Base-by-base conservation (phyloP, 2,329 filamentous ascomycete genomes). In the Talaromyces funiculosus region DNA sequence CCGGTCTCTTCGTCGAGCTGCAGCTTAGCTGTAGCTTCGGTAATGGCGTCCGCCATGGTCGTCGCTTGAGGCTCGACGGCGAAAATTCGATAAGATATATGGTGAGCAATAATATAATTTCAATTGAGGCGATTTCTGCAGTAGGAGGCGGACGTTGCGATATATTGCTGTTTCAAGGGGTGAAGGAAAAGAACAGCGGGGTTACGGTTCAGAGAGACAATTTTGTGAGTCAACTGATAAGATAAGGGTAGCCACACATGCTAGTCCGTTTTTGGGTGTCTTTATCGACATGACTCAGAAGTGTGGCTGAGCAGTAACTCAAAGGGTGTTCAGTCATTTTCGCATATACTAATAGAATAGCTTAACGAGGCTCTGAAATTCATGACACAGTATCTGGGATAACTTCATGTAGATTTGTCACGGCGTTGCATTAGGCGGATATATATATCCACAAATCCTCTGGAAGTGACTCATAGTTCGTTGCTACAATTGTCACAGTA, bases 1-100 rank as follows among this genome's bases (percentile, higher is more conserved):
- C 84, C 84, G 3, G 84, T 86, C 74, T 83, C 83, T 66, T 84
- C 81, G 72, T 87, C 84, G 37, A 86, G 80, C 71, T 83, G 77
- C 45, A 86, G 79, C 77, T 86, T 86, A 62, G 83, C 80, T 38
- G 79, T 76, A 55, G 72, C 74, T 61, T 71, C 72, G 31, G 67
- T 47, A 10, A 63, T 29, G 26, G 53, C 51, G n/a, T 63, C 62
- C 49, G 62, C 61, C 62, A 64, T 64, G 53, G 9, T 51, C 14
- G 51, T 54, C 33, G 31, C 1, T 24, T 29, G 29, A 20, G 33
- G 14, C 14, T 57, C 38, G 38, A 31, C 16, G 37, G 31, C 20
- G 43, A 12, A 10, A 4, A 37, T 33, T 51, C 18, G n/a, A 22
- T 8, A 20, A 22, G n/a, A 3, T n/a, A 7, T 51, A 20, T 20